These are phyloP conservation scores for Rubus parviflorus DNA, from an alignment of 306 rosid species.

Conservation along the genomic window DNA sequence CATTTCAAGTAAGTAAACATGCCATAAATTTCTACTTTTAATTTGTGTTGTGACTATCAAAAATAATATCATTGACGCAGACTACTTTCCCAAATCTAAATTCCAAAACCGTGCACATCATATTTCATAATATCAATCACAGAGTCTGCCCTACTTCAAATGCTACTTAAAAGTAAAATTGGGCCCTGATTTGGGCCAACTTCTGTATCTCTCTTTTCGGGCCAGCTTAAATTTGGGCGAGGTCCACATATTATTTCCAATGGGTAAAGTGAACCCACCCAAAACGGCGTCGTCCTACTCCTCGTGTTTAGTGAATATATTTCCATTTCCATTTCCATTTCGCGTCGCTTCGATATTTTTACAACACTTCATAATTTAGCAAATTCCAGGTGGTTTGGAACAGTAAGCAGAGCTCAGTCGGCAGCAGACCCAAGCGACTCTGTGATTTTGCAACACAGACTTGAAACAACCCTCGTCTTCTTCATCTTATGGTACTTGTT, in stretches of 20 bases:
- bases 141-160: background rate
- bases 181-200: conserved; percentile 8
- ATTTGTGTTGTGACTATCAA: background rate
- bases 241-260: background rate
- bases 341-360: background rate
- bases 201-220: background rate
- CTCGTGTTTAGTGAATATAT: background rate
- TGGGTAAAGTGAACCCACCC: background rate
- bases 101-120: background rate
- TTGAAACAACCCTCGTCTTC: background rate
- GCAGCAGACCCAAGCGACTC: background rate
- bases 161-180: background rate
- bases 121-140: too few relatives aligned
- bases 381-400: conserved; percentile 3
- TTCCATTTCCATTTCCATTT: background rate
- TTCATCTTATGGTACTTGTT: background rate
- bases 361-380: background rate
- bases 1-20: too few relatives aligned
- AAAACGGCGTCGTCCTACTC: conserved; percentile 3
- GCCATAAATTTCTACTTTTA: too few relatives aligned
- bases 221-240: background rate
- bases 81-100: background rate
- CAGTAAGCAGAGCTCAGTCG: conserved; percentile 16
- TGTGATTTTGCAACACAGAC: background rate
- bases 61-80: background rate